These are phyloP conservation scores for Neurospora tetrasperma DNA, from an alignment of 495 filamentous ascomycete species.

Conservation along the genomic window DNA sequence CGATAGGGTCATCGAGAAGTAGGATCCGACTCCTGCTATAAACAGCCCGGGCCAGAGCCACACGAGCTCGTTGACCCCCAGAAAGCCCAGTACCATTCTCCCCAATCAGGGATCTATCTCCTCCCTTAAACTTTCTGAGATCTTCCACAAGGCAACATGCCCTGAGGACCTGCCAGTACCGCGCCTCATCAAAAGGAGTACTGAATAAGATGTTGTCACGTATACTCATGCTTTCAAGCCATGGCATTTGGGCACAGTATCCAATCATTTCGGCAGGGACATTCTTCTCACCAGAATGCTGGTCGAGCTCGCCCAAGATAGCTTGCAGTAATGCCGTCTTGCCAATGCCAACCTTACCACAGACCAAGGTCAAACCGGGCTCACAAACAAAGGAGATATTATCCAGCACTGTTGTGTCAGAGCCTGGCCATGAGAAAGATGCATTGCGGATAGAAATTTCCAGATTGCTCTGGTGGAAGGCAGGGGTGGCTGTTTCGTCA, in stretches of 20 bases:
- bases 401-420: constrained; percentile 46
- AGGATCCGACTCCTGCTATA: constrained; percentile 89
- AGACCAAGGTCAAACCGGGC: constrained; percentile 51
- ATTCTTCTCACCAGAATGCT: constrained; percentile 44
- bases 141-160: constrained; percentile 90
- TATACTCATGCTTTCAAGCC: constrained; percentile 86
- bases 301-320: constrained; percentile 69
- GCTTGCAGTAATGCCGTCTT: constrained; percentile 75
- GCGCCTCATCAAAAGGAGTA: constrained; percentile 58
- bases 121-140: constrained; percentile 80
- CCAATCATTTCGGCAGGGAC: constrained; percentile 60
- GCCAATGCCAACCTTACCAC: constrained; percentile 66
- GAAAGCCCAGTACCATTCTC: constrained; percentile 94
- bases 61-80: constrained; percentile 87
- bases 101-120: constrained; percentile 87
- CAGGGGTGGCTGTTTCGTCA: constrained; percentile 8
- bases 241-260: constrained; percentile 79
- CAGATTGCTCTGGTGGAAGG: constrained; percentile 8
- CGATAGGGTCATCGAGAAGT: constrained; percentile 89
- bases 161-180: constrained; percentile 81
- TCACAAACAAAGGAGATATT: constrained; percentile 51
- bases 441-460: constrained; percentile 48
- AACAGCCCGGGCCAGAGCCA: constrained; percentile 85
- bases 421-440: constrained; percentile 70
- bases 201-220: constrained; percentile 77